Evolutionary conservation across 2,329 filamentous ascomycete species (phyloP).

Genomic region (Fusarium oligoseptatum): DNA sequence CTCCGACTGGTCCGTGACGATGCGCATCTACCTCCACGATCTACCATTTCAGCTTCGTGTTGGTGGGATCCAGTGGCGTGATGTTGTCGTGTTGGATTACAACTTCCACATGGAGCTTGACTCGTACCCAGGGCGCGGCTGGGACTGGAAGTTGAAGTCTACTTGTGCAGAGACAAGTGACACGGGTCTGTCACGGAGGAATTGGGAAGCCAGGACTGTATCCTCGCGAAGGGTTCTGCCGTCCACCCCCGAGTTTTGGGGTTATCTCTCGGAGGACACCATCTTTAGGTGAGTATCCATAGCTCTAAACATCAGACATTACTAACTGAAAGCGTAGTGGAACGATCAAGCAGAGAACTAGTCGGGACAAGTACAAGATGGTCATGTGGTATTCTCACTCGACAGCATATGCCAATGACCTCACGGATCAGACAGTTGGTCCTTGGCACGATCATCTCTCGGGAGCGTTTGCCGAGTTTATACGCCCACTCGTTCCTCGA

Average conservation of each 20-base stretch:
- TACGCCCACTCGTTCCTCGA: neutral
- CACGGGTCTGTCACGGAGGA: neutral
- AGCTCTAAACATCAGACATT: neutral
- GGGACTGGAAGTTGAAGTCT: neutral
- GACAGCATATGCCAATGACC: neutral
- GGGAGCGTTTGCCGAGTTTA: neutral
- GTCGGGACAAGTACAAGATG: neutral
- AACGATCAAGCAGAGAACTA: neutral
- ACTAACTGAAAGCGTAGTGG: neutral
- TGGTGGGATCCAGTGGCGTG: neutral
- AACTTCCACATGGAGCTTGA: neutral
- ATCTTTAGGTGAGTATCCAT: neutral
- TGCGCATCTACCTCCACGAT: neutral
- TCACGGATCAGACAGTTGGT: neutral
- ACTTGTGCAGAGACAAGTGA: neutral
- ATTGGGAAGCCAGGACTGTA: neutral
- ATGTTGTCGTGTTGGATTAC: neutral
- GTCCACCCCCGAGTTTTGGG: neutral
- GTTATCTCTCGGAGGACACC: neutral
- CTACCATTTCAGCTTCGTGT: neutral
- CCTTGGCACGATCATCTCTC: neutral
- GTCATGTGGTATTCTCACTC: neutral
- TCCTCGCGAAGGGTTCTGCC: neutral
- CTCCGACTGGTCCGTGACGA: neutral
- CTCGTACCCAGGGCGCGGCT: neutral